Evolutionary conservation across 1,284 basidiomycete species (phyloP), one percentile per base, ranked within the genome.

Genomic region (Schizopora paradoxa): DNA sequence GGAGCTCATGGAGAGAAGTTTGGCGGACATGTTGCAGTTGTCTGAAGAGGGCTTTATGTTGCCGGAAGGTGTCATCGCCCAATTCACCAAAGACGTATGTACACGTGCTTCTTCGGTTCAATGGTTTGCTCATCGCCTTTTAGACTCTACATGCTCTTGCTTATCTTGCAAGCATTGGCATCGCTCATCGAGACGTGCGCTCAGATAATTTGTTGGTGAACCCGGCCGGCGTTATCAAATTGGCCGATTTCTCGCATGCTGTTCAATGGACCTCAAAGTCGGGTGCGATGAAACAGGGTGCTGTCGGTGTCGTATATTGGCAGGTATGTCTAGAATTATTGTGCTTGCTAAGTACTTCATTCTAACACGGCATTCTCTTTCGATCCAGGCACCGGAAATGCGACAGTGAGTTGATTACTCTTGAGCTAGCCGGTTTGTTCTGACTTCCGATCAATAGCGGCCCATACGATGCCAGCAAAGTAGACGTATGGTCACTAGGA

Each of bases 1-100:
- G 87, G 86, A 88, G 59, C 72, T 89, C 22, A 88, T 88, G 86
- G 85, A 88, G 58, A 70, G 85, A 50, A 88, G 85, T 58, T 64
- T 90, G 51, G 86, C 86, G 53, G 87, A 90, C 60, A 72, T 89
- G 27, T 70, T 89, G 19, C 74, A 68, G 22, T 59, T 86, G 23
- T 73, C 76, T 3, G 73, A 67, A 19, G 70, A 76, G 44, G 82
- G 82, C 0, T 61, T 85, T 28, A 66, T 74, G 53, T 51, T 87
- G 41, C 70, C 76, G 45, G 87, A 89, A 62, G 64, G 73, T 50
- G 70, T 77, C 38, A 73, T 88, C 41, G 82, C 80, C 14, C 68
- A 81, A 56, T 84, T 88, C 60, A 72, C 83, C 3, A 73, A 71
- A 51, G 87, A 90, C 65, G 86, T 87, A 61, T 57, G 83, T 74